Base-by-base conservation (phyloP, 148 eudicot species). In the Spergularia bocconei region DNA sequence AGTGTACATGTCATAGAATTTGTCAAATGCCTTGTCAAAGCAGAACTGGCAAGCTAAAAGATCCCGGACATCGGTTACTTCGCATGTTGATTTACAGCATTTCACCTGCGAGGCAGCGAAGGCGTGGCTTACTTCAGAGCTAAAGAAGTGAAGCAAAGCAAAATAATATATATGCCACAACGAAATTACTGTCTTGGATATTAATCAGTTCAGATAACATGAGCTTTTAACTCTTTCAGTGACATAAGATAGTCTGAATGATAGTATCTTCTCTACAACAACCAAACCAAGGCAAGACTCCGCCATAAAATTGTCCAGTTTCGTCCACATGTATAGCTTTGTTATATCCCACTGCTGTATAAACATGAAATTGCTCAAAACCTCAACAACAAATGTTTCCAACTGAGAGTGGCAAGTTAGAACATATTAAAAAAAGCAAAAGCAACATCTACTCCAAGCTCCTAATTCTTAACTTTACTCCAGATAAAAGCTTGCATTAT, bases 41-140 rank as follows among this genome's bases (percentile, higher is more conserved):
- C 98, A 90, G 80, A 78, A 86, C 73, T 87, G 95, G 84, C 98
- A 92, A 77, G 85, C 89, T 84, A 92, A 82, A 74, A 92, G 97
- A 79, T 92, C 91, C 79, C 82, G 87, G 81, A 92, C 77, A 74
- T 82, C 85, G 74, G 91, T 86, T 70, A 87, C 98, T 82, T 79
- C 84, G 73, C 98, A 92, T 16, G 89, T 90, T 47, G 98, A 80
- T 79, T 92, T 92, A 36, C 91, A 90, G 82, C 98, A 92, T 80
- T 92, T 92, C 64, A 92, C 96, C 98, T 92, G 78, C n/a, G 77
- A 55, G 25, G 36, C 60, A 69, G 50, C 2, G 47, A 67, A 48
- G 21, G 11, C 2, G 19, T 44, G 13, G n/a, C 57, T 48, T 36
- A 57, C 66, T 44, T 52, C 38, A 76, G 15, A 13, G 0, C 59